These are phyloP conservation scores for Ogataea henricii DNA, from an alignment of 805 yeast genomes.

Conservation along the genomic window DNA sequence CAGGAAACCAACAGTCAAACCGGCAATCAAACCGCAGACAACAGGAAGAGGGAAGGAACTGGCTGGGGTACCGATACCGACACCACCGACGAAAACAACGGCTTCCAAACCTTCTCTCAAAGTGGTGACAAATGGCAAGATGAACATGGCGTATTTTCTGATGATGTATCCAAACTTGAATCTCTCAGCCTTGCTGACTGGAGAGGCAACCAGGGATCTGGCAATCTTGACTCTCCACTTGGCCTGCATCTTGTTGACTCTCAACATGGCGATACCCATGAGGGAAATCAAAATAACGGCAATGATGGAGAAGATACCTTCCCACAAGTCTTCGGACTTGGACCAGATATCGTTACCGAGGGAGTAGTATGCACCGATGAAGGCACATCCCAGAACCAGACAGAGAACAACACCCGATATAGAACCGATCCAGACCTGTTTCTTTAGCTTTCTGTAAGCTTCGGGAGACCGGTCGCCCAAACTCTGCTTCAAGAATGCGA, in stretches of 20 bases:
- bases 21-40: constrained; percentile 79
- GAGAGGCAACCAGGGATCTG: constrained; percentile 66
- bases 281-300: constrained; percentile 86
- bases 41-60: constrained; percentile 92
- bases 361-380: constrained; percentile 90
- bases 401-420: constrained; percentile 72
- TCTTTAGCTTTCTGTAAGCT: constrained; percentile 63
- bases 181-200: constrained; percentile 49
- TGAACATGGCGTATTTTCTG: constrained; percentile 82
- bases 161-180: constrained; percentile 56
- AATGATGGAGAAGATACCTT: constrained; percentile 88
- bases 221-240: constrained; percentile 98
- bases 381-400: constrained; percentile 84
- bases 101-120: constrained; percentile 98
- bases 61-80: constrained; percentile 60
- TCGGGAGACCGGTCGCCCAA: constrained; percentile 49
- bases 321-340: constrained; percentile 91
- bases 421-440: constrained; percentile 89
- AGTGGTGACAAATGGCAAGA: constrained; percentile 87
- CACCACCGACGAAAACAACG: constrained; percentile 95
- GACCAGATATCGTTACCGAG: constrained; percentile 84
- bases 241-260: constrained; percentile 93
- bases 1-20: constrained; percentile 65
- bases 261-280: constrained; percentile 96
- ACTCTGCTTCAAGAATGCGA: constrained; percentile 90